Evolutionary conservation across 1,139 yeast species (phyloP), one percentile per base, ranked within the genome.

Genomic region (Blastobotrys persicus): DNA sequence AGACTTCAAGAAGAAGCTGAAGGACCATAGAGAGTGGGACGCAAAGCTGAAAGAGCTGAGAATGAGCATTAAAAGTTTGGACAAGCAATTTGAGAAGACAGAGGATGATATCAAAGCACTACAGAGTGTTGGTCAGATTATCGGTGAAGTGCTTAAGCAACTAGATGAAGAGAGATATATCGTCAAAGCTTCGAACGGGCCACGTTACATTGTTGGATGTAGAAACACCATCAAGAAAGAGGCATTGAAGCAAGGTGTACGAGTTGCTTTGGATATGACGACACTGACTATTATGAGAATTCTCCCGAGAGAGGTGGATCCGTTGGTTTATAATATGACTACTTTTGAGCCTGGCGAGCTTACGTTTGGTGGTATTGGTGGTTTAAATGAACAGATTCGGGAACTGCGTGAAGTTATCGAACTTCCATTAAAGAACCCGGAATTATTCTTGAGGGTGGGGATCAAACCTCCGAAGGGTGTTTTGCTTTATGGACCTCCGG

Each of bases 401-500:
- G 98, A 94, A 71, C 79, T 94, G 59, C 83, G 98, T 68, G 99
- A 94, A 72, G 98, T 92, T 51, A 94, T 94, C 66, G 99, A 94
- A 71, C 76, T 94, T 63, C 99, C 99, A 1, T 78, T 94, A 63
- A 94, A 92, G 70, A 92, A 94, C 67, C 99, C 99, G 1, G 99
- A 94, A 70, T 78, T 94, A 60, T 94, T 94, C 69, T 77, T 86
- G 55, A 82, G 98, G 67, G 96, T 94, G 20, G 99, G 99, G 45
- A 94, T 94, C 69, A 88, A 89, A 65, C 96, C 98, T 16, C 98
- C 99, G 50, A 94, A 92, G 71, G 99, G 98, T 66, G 98, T 94
- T 13, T 75, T 94, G 57, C 76, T 94, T 51, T 94, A 94, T 64
- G 99, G 98, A 2, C 98, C 98, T n/a, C 98, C 98, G 23, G 98